Evolutionary conservation across 805 yeast genomes (phyloP), one percentile per base, ranked within the genome.

Genomic region (Yamadazyma philogaea): DNA sequence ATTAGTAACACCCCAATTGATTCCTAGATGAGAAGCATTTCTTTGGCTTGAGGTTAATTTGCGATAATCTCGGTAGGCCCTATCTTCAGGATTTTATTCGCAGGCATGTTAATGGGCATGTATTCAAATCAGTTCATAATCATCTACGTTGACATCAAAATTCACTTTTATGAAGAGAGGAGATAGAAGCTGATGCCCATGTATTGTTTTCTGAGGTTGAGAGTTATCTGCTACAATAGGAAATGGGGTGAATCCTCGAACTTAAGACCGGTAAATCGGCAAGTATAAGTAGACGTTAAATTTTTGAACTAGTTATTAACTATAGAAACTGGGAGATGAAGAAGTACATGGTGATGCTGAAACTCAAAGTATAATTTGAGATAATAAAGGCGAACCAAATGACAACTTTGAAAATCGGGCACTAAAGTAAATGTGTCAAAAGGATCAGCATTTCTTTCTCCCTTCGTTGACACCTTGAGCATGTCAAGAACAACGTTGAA

Each of bases 321-420:
- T 18, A 65, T 49, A 11, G 48, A 43, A 10, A 64, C 55, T 5
- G 71, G 71, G 24, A 64, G 47, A 41, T 63, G 63, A 30, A 64
- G 52, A 3, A 55, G 37, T 17, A 30, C 34, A n/a, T 59, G 57
- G 20, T 53, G 53, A 39, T 57, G 55, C 10, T 56, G 45, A 10
- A 63, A 40, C 10, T 35, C 38, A n/a, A 64, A 14, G 43, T 30
- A 3, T 61, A 37, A 35, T 53, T 54, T 35, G 10, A 35, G 7
- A 17, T 64, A 63, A 46, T 68, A 68, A 31, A 63, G 32, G 24
- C 74, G 46, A 1, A 57, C 55, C 44, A 63, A 31, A 37, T 39
- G 34, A 45, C 74, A 68, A 21, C 60, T 53, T 45, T 68, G 74
- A 50, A 68, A 68, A 41, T 57, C 56, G 16, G 74, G 72, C 26